phyloP scores from a whole-genome alignment of 2,329 filamentous ascomycete species.

The Orbilia brochopaga region DNA sequence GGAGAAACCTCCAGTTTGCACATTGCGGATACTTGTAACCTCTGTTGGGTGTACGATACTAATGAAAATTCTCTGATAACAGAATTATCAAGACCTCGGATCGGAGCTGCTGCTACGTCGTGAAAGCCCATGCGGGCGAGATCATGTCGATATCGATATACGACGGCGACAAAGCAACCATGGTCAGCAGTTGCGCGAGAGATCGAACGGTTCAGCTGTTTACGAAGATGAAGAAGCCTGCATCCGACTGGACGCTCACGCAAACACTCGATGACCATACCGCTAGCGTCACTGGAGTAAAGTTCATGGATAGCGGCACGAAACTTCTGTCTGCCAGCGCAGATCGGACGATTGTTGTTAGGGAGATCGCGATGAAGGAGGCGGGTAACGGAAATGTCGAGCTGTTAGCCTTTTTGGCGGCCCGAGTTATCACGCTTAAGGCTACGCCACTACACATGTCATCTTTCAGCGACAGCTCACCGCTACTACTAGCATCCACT shows the following conservation, averaged over 20 bases:
- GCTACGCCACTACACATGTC: slow-evolving; percentile 85
- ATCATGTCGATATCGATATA: slow-evolving; percentile 80
- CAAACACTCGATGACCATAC: slow-evolving; percentile 93
- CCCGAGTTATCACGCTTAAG: slow-evolving; percentile 79
- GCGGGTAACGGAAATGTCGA: slow-evolving; percentile 55
- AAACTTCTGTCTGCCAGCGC: slow-evolving; percentile 83
- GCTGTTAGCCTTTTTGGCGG: slow-evolving; percentile 75
- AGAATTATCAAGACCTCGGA: slow-evolving; percentile 70
- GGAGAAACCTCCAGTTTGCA: background rate
- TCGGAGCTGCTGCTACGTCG: slow-evolving; percentile 69
- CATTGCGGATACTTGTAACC: background rate
- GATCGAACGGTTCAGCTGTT: slow-evolving; percentile 97
- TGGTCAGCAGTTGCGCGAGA: slow-evolving; percentile 82
- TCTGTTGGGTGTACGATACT: background rate
- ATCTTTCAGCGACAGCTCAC: slow-evolving; percentile 67
- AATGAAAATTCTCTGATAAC: slow-evolving; percentile 51
- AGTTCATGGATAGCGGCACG: slow-evolving; percentile 74
- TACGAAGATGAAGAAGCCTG: slow-evolving; percentile 57
- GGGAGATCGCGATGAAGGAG: slow-evolving; percentile 67
- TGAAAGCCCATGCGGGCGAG: slow-evolving; percentile 84
- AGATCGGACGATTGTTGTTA: slow-evolving; percentile 79
- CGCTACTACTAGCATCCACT: slow-evolving; percentile 66
- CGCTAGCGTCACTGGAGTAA: slow-evolving; percentile 78
- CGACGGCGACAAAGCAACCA: slow-evolving; percentile 66
- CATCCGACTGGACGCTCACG: slow-evolving; percentile 72